Percentiles rank a stretch among this genome's conserved stretches.
phyloP scores from a whole-genome alignment of 208 protist genomes.

The Crithidia fasciculata region DNA sequence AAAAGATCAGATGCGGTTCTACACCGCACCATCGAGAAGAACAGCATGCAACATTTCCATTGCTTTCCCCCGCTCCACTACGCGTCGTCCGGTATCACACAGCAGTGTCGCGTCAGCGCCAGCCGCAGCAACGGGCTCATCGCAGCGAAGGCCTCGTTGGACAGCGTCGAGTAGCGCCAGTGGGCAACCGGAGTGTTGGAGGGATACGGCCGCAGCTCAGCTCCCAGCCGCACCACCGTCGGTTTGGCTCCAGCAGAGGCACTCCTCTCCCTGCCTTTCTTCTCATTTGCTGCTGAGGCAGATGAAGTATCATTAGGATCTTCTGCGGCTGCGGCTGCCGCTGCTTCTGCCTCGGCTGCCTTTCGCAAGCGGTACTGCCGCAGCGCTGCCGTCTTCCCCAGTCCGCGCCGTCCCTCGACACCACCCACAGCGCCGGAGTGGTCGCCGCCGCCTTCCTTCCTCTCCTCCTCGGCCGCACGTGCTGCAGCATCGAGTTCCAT shows the following conservation, averaged over 20 bases:
- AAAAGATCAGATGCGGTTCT: no score
- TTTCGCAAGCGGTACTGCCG: constrained; percentile 42
- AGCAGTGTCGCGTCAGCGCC: constrained; percentile 23
- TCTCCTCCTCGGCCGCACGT: neutral
- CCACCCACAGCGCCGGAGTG: neutral
- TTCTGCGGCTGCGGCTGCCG: no score
- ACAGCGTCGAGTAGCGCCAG: constrained; percentile 26
- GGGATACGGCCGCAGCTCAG: constrained; percentile 19
- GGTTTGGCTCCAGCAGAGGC: neutral
- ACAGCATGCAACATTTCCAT: no score
- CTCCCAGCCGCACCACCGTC: neutral
- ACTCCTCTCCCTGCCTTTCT: neutral
- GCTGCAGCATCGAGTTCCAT: constrained; percentile 19
- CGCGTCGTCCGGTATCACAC: constrained; percentile 10
- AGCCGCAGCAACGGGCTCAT: constrained; percentile 22
- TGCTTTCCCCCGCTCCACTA: neutral
- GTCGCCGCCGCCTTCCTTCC: neutral
- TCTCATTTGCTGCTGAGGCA: no score
- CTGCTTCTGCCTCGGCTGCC: neutral
- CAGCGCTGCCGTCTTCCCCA: constrained; percentile 48
- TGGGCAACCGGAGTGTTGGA: neutral
- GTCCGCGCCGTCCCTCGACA: neutral
- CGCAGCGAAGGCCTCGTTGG: constrained; percentile 28
- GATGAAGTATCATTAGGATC: no score
- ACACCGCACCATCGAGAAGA: no score